phyloP scores from a whole-genome alignment of 2,329 filamentous ascomycete species.

The Periconia digitata region DNA sequence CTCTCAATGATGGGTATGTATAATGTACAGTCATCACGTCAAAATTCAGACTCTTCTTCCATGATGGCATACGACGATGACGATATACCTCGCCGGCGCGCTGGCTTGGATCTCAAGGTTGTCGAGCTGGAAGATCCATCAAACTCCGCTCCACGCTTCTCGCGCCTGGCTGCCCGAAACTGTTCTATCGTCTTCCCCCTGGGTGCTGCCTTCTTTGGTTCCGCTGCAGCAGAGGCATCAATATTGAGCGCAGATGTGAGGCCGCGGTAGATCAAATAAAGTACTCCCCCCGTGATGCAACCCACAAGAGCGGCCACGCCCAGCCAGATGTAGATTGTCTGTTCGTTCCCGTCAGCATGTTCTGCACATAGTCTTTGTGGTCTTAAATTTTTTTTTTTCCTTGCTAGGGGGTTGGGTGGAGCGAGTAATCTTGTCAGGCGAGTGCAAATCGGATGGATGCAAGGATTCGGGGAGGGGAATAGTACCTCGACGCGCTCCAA shows the following conservation, averaged over 20 bases:
- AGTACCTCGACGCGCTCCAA: conserved; percentile 61
- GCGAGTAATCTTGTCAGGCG: not conserved
- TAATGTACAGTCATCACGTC: conserved; percentile 13
- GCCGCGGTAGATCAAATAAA: conserved; percentile 60
- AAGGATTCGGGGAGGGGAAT: no score
- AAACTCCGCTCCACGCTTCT: conserved; percentile 20
- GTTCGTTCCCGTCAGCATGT: conserved; percentile 35
- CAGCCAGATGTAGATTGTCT: conserved; percentile 60
- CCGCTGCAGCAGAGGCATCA: conserved; percentile 19
- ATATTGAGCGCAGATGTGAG: conserved; percentile 55
- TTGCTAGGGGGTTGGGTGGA: not conserved
- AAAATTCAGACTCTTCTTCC: conserved; percentile 64
- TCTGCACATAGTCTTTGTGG: not conserved
- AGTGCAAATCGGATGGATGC: not conserved
- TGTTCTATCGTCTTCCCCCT: conserved; percentile 29
- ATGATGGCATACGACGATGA: conserved; percentile 63
- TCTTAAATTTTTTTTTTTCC: not conserved
- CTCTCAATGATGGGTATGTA: no score
- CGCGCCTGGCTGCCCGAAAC: conserved; percentile 31
- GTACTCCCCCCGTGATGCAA: conserved; percentile 60
- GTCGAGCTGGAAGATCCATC: conserved; percentile 19
- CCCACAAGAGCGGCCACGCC: conserved; percentile 69
- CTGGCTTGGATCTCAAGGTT: conserved; percentile 32
- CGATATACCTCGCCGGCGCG: conserved; percentile 53
- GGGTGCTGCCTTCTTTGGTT: conserved; percentile 8